Evolutionary conservation across 2,329 filamentous ascomycete species (phyloP).

Genomic region (Colletotrichum acutatum): DNA sequence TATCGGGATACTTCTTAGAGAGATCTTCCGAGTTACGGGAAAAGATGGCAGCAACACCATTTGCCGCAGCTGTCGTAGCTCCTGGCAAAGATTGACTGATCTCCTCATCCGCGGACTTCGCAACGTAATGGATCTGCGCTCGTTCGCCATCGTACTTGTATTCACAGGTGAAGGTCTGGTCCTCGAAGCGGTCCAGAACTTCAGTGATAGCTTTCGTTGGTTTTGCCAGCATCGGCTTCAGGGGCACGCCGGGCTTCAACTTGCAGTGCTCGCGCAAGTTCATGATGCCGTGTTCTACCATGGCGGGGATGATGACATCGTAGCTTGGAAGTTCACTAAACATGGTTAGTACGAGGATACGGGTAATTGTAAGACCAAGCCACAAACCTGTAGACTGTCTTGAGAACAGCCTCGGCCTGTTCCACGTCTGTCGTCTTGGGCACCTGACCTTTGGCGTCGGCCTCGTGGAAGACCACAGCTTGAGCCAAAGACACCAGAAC

Average conservation of each 20-base stretch:
- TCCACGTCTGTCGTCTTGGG: constrained; percentile 82
- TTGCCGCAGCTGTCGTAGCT: constrained; percentile 72
- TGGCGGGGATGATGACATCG: constrained; percentile 91
- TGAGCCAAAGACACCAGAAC: constrained; percentile 91
- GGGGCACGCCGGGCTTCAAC: constrained; percentile 89
- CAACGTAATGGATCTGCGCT: constrained; percentile 98
- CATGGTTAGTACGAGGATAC: constrained; percentile 44
- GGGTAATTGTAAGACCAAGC: background rate
- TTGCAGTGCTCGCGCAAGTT: constrained; percentile 88
- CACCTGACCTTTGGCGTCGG: constrained; percentile 73
- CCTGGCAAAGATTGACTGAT: constrained; percentile 71
- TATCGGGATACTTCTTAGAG: constrained; percentile 97
- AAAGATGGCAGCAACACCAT: constrained; percentile 91
- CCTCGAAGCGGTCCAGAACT: constrained; percentile 95
- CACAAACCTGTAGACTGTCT: constrained; percentile 85
- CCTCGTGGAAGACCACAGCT: constrained; percentile 86
- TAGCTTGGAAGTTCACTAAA: constrained; percentile 92
- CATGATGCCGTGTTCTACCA: constrained; percentile 87
- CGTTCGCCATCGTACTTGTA: constrained; percentile 99
- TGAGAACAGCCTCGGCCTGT: constrained; percentile 86
- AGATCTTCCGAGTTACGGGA: constrained; percentile 97
- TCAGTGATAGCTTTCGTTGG: constrained; percentile 98
- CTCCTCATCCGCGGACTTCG: constrained; percentile 78
- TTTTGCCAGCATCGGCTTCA: constrained; percentile 99
- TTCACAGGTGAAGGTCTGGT: constrained; percentile 96